These are phyloP conservation scores for Aurinia saxatilis DNA, from an alignment of 345 rosid species.

Conservation along the genomic window DNA sequence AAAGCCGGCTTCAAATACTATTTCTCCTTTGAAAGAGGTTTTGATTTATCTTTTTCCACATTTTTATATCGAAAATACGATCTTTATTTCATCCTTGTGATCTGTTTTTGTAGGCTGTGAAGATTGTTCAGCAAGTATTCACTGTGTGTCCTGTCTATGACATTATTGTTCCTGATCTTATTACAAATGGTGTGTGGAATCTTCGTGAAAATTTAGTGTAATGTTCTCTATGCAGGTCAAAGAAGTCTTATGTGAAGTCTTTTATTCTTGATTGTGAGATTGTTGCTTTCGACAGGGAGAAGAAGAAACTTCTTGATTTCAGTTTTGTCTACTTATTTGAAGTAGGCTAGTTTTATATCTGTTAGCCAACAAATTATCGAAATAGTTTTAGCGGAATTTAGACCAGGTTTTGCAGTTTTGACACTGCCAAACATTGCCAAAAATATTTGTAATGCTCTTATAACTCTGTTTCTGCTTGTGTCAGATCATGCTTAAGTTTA, in stretches of 20 bases:
- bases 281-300: conserved; percentile 80
- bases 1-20: no score
- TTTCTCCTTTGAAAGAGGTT: no score
- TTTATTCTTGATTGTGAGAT: conserved; percentile 91
- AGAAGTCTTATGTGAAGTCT: conserved; percentile 59
- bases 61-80: no score
- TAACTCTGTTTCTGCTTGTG: no score
- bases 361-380: no score
- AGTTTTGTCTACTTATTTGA: conserved; percentile 25
- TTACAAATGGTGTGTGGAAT: conserved; percentile 74
- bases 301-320: conserved; percentile 75
- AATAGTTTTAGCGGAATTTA: no score
- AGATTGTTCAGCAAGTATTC: conserved; percentile 78
- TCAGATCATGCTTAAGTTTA: background rate
- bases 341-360: no score
- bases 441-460: no score
- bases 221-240: conserved; percentile 47
- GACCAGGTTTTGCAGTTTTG: no score
- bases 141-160: conserved; percentile 93
- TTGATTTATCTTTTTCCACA: no score
- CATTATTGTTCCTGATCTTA: conserved; percentile 75
- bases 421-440: no score
- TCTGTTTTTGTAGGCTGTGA: conserved; percentile 57
- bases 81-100: no score
- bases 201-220: conserved; percentile 47